Percentiles rank a stretch among this genome's conserved stretches.
phyloP scores from a whole-genome alignment of 306 rosid species.

The Aeschynomene evenia region DNA sequence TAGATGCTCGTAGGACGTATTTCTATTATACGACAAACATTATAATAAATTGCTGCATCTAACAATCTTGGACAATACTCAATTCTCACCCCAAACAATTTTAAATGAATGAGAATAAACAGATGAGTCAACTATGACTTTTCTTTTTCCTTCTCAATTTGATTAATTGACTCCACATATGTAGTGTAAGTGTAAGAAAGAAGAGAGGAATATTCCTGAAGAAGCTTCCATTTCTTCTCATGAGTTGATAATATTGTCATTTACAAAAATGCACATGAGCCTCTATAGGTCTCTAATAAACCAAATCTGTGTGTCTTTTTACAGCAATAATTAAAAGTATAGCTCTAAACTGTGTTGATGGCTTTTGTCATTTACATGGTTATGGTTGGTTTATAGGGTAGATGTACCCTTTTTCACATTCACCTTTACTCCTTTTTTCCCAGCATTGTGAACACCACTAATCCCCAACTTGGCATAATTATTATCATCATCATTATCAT shows the following conservation, averaged over 20 bases:
- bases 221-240: constrained; percentile 24
- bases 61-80: constrained; percentile 2
- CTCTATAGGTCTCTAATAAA: background rate
- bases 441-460: background rate
- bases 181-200: constrained; percentile 16
- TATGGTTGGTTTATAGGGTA: background rate
- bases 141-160: background rate
- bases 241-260: background rate
- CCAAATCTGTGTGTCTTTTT: background rate
- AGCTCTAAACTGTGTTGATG: background rate
- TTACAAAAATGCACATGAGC: background rate
- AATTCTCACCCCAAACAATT: no score
- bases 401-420: background rate
- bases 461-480: constrained; percentile 3
- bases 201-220: constrained; percentile 42
- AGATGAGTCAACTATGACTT: no score
- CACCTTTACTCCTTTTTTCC: background rate
- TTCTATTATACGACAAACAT: no score
- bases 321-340: constrained; percentile 1
- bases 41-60: no score
- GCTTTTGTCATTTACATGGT: background rate
- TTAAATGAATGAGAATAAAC: no score
- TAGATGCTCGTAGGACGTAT: no score
- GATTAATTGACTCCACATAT: background rate
- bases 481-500: background rate